phyloP scores from a whole-genome alignment of 2,329 filamentous ascomycete genomes.

The Ampelomyces quisqualis region DNA sequence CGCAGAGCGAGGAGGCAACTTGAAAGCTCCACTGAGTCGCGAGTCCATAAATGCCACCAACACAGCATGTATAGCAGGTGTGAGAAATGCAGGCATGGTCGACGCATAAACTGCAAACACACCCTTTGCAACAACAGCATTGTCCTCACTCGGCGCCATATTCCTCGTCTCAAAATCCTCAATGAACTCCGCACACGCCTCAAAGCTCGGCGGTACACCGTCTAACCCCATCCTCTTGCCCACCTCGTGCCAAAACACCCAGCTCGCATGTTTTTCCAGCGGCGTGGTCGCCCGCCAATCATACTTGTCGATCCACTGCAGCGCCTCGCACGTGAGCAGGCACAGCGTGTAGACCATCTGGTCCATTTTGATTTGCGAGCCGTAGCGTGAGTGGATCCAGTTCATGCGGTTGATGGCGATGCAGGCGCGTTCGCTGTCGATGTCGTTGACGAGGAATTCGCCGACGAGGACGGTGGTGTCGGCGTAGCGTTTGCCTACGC shows the following conservation, averaged over 20 bases:
- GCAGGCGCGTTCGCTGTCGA: slow-evolving; percentile 15
- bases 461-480: slow-evolving; percentile 12
- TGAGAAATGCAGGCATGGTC: slow-evolving; percentile 9
- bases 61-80: slow-evolving; percentile 6
- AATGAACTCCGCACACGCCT: slow-evolving; percentile 9
- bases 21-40: slow-evolving; percentile 6
- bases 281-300: slow-evolving; percentile 7
- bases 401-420: slow-evolving; percentile 14
- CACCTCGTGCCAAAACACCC: slow-evolving; percentile 12
- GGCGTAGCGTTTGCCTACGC: slow-evolving; percentile 10
- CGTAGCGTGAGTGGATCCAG: slow-evolving; percentile 13
- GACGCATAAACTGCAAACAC: slow-evolving; percentile 10
- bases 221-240: slow-evolving; percentile 10
- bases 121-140: slow-evolving; percentile 9
- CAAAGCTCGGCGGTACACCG: slow-evolving; percentile 8
- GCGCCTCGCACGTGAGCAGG: slow-evolving; percentile 10
- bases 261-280: slow-evolving; percentile 12
- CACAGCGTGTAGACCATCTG: slow-evolving; percentile 14
- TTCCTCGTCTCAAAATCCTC: slow-evolving; percentile 8
- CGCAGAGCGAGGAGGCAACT: not conserved
- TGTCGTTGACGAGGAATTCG: slow-evolving; percentile 13
- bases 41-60: slow-evolving; percentile 9
- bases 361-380: slow-evolving; percentile 10
- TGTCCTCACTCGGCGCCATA: slow-evolving; percentile 9
- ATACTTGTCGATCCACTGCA: slow-evolving; percentile 11